Conservation (phyloP, 768 basidiomycete genomes). For the Pleurotus tuber-regium region DNA sequence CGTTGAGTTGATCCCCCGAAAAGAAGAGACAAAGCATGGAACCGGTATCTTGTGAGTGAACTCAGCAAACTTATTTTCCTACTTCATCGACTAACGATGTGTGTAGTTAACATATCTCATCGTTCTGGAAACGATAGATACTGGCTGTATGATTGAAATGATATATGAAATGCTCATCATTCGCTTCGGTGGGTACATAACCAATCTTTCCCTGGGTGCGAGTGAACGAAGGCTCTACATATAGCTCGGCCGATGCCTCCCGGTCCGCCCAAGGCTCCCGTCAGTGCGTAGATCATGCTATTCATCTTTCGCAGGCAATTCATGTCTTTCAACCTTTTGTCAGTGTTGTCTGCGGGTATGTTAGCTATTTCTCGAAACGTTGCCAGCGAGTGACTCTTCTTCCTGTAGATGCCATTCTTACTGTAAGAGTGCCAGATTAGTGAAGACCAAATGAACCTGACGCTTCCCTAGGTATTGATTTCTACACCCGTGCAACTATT, state of each 20-base stretch:
- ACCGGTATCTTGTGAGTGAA: neutral
- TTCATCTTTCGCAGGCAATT: neutral
- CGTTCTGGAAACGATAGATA: neutral
- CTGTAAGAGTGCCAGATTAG: conserved; percentile 19
- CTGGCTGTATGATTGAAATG: neutral
- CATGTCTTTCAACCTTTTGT: neutral
- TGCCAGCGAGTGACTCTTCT: neutral
- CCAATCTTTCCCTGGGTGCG: neutral
- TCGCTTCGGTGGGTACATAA: too few relatives aligned
- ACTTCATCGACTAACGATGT: neutral
- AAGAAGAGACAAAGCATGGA: too few relatives aligned
- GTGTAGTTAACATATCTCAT: neutral
- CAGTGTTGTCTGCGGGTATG: neutral
- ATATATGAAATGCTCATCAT: neutral
- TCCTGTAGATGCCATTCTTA: conserved; percentile 28
- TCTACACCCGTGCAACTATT: conserved; percentile 41
- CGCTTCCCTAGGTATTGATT: conserved; percentile 30
- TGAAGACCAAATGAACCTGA: neutral
- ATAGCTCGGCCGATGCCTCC: neutral
- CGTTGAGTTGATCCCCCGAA: too few relatives aligned
- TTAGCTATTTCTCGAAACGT: neutral
- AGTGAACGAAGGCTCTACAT: neutral
- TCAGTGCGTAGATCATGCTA: neutral
- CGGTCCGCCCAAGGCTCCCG: neutral
- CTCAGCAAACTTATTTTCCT: neutral